A percentile compares a stretch with the other conserved stretches of the same genome.
phyloP scores from a whole-genome alignment of 257 asterid genomes.

The Solanum clarkiae region DNA sequence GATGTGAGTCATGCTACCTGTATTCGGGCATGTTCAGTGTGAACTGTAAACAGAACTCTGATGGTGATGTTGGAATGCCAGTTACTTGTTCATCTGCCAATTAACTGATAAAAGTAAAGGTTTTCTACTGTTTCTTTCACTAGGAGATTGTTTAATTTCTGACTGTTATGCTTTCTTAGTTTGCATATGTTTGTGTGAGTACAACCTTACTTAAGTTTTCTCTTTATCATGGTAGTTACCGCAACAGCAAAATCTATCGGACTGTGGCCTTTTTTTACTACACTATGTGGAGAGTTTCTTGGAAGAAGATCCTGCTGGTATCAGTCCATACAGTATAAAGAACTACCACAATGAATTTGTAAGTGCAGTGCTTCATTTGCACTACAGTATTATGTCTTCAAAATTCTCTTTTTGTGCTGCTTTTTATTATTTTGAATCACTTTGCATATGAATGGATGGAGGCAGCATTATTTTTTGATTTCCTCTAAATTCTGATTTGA shows the following conservation, averaged over 20 bases:
- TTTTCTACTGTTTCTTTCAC: not conserved
- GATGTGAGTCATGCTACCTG: not conserved
- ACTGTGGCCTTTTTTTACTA: conserved; percentile 94
- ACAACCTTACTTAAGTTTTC: not conserved
- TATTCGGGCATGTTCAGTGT: not conserved
- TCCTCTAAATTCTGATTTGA: not conserved
- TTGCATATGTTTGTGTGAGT: not conserved
- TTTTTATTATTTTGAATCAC: not conserved
- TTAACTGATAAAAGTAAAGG: not conserved
- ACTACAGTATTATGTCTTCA: not conserved
- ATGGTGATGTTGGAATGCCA: not conserved
- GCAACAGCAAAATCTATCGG: conserved; percentile 79
- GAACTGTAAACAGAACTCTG: not conserved
- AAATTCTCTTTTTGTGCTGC: not conserved
- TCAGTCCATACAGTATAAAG: conserved; percentile 56
- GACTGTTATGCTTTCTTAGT: not conserved
- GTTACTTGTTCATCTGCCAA: not conserved
- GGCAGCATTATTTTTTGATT: not conserved
- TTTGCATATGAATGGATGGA: not conserved
- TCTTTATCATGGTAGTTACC: conserved; percentile 53
- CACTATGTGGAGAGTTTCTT: conserved; percentile 85
- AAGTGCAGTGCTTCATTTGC: conserved; percentile 22
- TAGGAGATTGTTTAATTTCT: not conserved
- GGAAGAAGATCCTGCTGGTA: conserved; percentile 60
- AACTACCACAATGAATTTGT: conserved; percentile 49